Evolutionary conservation across 352 stramenopile genomes (phyloP).

Genomic region (Phytophthora foliorum): DNA sequence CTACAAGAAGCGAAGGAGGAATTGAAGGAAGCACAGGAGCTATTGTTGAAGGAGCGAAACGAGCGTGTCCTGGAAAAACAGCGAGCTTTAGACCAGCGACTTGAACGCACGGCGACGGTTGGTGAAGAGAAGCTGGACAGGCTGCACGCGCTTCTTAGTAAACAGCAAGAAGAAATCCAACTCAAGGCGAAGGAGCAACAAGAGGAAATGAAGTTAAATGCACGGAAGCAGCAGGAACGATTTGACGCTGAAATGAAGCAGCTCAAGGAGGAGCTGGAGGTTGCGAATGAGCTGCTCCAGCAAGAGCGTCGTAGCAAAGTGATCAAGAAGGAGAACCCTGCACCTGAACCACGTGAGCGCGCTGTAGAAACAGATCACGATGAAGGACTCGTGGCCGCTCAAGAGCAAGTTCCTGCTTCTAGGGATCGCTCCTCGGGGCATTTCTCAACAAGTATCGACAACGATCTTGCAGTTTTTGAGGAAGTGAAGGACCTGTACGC

Average conservation of each 20-base stretch:
- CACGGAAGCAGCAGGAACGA: slow-evolving; percentile 34
- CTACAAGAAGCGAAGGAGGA: slow-evolving; percentile 48
- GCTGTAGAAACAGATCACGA: background rate
- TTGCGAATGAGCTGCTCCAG: slow-evolving; percentile 60
- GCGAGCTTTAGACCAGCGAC: slow-evolving; percentile 50
- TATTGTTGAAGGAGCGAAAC: slow-evolving; percentile 64
- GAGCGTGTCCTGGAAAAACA: slow-evolving; percentile 75
- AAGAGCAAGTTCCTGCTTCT: background rate
- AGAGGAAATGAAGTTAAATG: slow-evolving; percentile 49
- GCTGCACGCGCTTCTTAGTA: slow-evolving; percentile 22
- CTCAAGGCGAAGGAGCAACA: slow-evolving; percentile 65
- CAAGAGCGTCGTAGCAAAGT: slow-evolving; percentile 53
- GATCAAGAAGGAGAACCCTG: slow-evolving; percentile 51
- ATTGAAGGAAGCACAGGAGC: slow-evolving; percentile 58
- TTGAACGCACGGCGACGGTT: slow-evolving; percentile 36
- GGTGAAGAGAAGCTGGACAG: slow-evolving; percentile 31
- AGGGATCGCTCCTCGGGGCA: slow-evolving; percentile 14
- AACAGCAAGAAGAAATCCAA: slow-evolving; percentile 47
- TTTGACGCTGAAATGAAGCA: slow-evolving; percentile 44
- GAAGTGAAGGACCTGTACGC: slow-evolving; percentile 51
- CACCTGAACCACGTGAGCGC: slow-evolving; percentile 36
- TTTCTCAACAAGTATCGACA: slow-evolving; percentile 21
- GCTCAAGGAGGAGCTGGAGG: slow-evolving; percentile 50
- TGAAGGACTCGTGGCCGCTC: background rate
- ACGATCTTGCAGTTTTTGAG: slow-evolving; percentile 57